Evolutionary conservation across 2,329 filamentous ascomycete genomes (phyloP).

Genomic region (Ophiostoma sp.): DNA sequence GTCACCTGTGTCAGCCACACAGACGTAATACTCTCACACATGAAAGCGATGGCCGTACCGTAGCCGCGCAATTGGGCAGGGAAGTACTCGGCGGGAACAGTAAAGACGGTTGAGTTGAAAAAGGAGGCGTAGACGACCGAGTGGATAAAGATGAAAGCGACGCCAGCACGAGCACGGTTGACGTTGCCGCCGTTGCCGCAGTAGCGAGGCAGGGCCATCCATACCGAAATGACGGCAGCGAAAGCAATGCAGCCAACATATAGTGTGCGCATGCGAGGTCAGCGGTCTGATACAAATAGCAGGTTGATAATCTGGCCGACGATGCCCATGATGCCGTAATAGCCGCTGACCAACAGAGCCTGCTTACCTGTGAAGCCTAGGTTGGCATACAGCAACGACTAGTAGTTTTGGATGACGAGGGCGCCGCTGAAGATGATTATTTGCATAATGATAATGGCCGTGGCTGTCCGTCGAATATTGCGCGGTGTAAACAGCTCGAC

Average conservation of each 20-base stretch:
- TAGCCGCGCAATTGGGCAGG: conserved; percentile 59
- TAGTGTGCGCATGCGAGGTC: conserved; percentile 31
- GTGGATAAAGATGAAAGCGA: conserved; percentile 40
- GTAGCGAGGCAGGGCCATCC: neutral
- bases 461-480: conserved; percentile 35
- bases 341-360: conserved; percentile 50
- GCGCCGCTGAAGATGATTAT: conserved; percentile 38
- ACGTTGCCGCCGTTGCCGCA: neutral
- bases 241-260: neutral
- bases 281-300: conserved; percentile 35
- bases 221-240: neutral
- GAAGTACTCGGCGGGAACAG: conserved; percentile 42
- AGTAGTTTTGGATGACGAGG: conserved; percentile 39
- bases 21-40: conserved; percentile 29
- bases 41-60: conserved; percentile 53
- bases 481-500: conserved; percentile 35
- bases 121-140: conserved; percentile 36
- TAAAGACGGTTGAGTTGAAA: conserved; percentile 40
- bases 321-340: conserved; percentile 41
- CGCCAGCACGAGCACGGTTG: neutral
- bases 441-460: conserved; percentile 36
- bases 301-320: conserved; percentile 37
- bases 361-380: conserved; percentile 50
- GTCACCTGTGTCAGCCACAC: neutral
- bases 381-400: conserved; percentile 41